phyloP scores from a whole-genome alignment of 2,329 filamentous ascomycete genomes.

The Lecanoromycetidae sp. region DNA sequence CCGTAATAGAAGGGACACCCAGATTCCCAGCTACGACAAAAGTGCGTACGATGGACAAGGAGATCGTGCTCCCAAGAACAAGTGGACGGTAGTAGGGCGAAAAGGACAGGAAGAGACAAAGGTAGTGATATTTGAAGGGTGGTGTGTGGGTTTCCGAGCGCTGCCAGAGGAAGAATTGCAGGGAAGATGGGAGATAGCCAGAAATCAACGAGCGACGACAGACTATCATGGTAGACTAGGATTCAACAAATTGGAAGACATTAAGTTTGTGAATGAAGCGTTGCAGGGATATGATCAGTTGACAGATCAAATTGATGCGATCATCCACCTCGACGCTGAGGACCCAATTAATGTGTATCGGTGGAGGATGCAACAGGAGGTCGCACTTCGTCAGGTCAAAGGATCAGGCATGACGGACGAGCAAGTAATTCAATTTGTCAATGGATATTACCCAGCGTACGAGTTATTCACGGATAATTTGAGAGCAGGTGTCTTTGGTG shows the following conservation, averaged over 20 bases:
- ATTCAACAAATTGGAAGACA: conserved; percentile 42
- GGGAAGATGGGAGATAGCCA: conserved; percentile 41
- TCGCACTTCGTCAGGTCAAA: conserved; percentile 50
- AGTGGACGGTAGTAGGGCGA: conserved; percentile 47
- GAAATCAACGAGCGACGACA: conserved; percentile 34
- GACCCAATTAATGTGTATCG: conserved; percentile 65
- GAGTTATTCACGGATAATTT: conserved; percentile 54
- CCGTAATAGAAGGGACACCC: conserved; percentile 38
- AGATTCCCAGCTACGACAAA: conserved; percentile 74
- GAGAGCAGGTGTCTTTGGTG: conserved; percentile 43
- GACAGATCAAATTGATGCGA: conserved; percentile 48
- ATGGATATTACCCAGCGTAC: conserved; percentile 61
- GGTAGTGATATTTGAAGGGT: conserved; percentile 76
- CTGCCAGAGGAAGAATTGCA: conserved; percentile 44
- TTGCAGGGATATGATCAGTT: conserved; percentile 47
- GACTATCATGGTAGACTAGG: conserved; percentile 41
- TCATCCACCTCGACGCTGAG: conserved; percentile 61
- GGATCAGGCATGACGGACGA: conserved; percentile 73
- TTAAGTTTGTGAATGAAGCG: conserved; percentile 47
- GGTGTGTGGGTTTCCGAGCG: conserved; percentile 75
- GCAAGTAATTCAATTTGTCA: conserved; percentile 64
- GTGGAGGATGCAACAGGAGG: conserved; percentile 76
- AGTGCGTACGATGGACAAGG: conserved; percentile 62
- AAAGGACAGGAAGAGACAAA: conserved; percentile 31
- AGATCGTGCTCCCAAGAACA: conserved; percentile 52